Evolutionary conservation across 768 basidiomycete species (phyloP), one percentile per base, ranked within the genome.

Genomic region (Kwoniella dejecticola): DNA sequence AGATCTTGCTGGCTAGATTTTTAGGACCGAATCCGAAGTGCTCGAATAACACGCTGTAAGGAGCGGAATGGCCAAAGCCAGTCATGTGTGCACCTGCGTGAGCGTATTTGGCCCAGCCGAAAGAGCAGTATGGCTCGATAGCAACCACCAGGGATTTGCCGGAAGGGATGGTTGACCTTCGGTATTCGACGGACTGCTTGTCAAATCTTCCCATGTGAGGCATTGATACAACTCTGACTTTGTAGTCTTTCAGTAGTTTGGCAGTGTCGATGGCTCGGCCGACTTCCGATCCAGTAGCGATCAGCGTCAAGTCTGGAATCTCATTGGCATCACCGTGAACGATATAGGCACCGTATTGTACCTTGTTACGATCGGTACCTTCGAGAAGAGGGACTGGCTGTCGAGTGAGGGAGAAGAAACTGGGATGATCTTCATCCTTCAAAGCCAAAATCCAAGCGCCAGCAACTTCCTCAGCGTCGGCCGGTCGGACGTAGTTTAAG

Each of bases 81-180:
- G 71, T 67, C 78, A 77, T 79, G 60, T 71, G 71, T 24, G 65
- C 57, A 13, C 70, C 69, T 7, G 78, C 76, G 60, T 79, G 78
- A 8, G 77, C 76, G 54, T 79, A 79, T 29, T 68, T 55, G 1
- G 78, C 66, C 78, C 78, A 79, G 19, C 76, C 71, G 64, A 69
- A 75, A 6, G 69, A 65, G 5, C 62, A 74, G 68, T 70, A 79
- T 1, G 76, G 71, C 57, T 79, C 78, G 50, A 79, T 68, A 21
- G 78, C 69, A 50, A 77, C 67, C 33, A 78, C 70, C 31, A 77
- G 62, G 2, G 48, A 59, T 46, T 45, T 40, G 27, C 36, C 59
- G 17, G 53, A 30, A n/a, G 65, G 62, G 21, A 60, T 46, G 8
- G 68, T 69, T 12, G 60, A 57, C 49, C 61, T 61, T 21, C 70